These are phyloP conservation scores for Fraxinus nigra DNA, from an alignment of 305 asterid genomes.

Conservation along the genomic window DNA sequence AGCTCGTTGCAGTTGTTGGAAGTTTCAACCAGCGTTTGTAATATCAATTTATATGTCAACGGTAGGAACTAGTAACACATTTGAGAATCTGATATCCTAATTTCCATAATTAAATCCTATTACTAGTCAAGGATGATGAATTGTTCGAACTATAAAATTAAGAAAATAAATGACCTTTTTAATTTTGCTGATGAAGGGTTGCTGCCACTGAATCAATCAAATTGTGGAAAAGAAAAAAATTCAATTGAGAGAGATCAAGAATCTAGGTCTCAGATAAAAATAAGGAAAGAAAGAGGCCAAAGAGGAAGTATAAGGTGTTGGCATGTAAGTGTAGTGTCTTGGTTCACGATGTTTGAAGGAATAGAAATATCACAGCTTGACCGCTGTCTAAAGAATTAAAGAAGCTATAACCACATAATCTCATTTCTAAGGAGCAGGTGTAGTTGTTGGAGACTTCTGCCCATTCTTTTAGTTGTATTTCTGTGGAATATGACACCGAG, in stretches of 20 bases:
- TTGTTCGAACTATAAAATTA: not conserved
- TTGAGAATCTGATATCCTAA: not conserved
- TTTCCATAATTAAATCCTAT: not conserved
- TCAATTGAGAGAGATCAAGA: not conserved
- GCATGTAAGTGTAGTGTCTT: not conserved
- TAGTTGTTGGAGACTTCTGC: constrained; percentile 7
- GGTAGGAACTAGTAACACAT: not conserved
- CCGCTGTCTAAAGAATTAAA: not conserved
- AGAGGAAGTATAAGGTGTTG: not conserved
- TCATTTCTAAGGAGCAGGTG: not conserved
- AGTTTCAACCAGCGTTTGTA: not conserved
- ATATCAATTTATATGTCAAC: not conserved
- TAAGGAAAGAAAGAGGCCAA: not conserved
- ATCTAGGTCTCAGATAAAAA: not conserved
- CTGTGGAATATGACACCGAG: not conserved
- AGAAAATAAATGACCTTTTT: not conserved
- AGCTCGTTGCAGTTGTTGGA: not conserved
- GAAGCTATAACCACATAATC: not conserved
- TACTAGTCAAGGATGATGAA: not conserved
- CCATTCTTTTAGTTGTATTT: not conserved
- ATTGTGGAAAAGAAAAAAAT: not conserved
- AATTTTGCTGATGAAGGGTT: not conserved
- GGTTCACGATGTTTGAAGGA: not conserved
- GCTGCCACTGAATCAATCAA: not conserved
- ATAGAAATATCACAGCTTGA: constrained; percentile 2